Evolutionary conservation across 1,284 basidiomycete species (phyloP).

Genomic region (Microbotryomycetes sp.): DNA sequence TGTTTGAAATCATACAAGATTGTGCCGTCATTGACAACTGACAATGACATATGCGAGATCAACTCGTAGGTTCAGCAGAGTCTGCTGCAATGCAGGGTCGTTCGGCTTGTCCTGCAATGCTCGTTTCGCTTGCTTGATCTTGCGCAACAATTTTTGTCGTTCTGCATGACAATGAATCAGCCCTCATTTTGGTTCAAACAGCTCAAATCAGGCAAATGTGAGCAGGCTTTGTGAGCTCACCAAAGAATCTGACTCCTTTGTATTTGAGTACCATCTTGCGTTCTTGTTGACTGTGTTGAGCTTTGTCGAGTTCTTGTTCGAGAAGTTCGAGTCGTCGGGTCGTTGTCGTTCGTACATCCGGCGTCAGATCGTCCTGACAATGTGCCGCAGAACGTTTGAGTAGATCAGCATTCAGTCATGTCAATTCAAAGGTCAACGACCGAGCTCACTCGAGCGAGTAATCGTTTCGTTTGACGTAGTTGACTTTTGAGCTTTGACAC

Average conservation of each 20-base stretch:
- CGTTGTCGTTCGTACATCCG: slow-evolving; percentile 24
- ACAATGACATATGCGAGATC: slow-evolving; percentile 33
- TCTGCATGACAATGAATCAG: slow-evolving; percentile 6
- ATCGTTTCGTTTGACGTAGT: slow-evolving; percentile 26
- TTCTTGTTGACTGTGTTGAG: slow-evolving; percentile 8
- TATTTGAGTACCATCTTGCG: slow-evolving; percentile 32
- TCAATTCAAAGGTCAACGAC: not conserved
- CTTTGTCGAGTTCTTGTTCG: slow-evolving; percentile 18
- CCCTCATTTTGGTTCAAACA: not conserved
- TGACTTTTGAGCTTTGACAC: slow-evolving; percentile 32
- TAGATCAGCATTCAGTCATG: not conserved
- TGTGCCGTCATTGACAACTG: not conserved
- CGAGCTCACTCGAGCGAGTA: slow-evolving; percentile 20
- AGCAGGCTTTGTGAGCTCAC: slow-evolving; percentile 6
- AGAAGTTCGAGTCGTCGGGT: slow-evolving; percentile 23
- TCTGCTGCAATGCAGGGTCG: not conserved
- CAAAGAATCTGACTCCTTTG: slow-evolving; percentile 33
- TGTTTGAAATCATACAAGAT: too few species aligned
- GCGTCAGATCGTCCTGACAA: slow-evolving; percentile 23
- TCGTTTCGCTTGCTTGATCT: slow-evolving; percentile 32
- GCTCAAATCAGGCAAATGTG: not conserved
- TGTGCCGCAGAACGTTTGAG: not conserved
- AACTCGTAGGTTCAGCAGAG: slow-evolving; percentile 15
- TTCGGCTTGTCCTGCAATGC: not conserved
- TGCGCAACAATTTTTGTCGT: slow-evolving; percentile 30